Evolutionary conservation across 345 rosid genomes (phyloP).

Genomic region (Pugionium dolabratum): DNA sequence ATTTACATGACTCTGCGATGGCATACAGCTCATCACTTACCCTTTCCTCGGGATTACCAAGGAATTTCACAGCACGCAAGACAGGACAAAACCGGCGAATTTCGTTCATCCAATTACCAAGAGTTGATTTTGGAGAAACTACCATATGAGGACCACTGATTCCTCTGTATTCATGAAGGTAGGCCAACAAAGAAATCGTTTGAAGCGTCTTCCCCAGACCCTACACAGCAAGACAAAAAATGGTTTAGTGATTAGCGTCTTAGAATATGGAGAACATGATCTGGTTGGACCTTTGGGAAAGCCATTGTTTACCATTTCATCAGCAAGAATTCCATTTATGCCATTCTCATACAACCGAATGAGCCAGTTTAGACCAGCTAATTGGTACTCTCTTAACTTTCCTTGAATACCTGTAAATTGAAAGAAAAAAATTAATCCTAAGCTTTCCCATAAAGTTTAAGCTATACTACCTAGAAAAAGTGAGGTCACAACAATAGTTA

Average conservation of each 20-base stretch:
- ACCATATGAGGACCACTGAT: constrained; percentile 99
- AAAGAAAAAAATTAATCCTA: constrained; percentile 7
- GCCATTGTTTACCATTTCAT: constrained; percentile 72
- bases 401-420: constrained; percentile 79
- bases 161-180: constrained; percentile 92
- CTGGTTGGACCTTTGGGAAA: neutral
- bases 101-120: constrained; percentile 99
- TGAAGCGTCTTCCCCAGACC: constrained; percentile 99
- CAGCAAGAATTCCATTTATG: constrained; percentile 94
- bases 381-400: constrained; percentile 96
- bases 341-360: constrained; percentile 95
- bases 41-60: constrained; percentile 98
- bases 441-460: constrained; percentile 1
- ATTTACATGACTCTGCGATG: constrained; percentile 11
- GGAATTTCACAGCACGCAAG: constrained; percentile 90
- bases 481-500: constrained; percentile 12
- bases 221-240: constrained; percentile 43
- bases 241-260: constrained; percentile 2
- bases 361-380: constrained; percentile 97
- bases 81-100: constrained; percentile 94
- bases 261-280: neutral
- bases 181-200: constrained; percentile 91
- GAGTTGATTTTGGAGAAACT: constrained; percentile 99
- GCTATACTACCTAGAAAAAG: neutral
- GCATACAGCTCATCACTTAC: constrained; percentile 45